Percentiles rank a stretch among this genome's conserved stretches.
Conservation (phyloP, 2,329 filamentous ascomycete species). For the Apiospora phragmitis region DNA sequence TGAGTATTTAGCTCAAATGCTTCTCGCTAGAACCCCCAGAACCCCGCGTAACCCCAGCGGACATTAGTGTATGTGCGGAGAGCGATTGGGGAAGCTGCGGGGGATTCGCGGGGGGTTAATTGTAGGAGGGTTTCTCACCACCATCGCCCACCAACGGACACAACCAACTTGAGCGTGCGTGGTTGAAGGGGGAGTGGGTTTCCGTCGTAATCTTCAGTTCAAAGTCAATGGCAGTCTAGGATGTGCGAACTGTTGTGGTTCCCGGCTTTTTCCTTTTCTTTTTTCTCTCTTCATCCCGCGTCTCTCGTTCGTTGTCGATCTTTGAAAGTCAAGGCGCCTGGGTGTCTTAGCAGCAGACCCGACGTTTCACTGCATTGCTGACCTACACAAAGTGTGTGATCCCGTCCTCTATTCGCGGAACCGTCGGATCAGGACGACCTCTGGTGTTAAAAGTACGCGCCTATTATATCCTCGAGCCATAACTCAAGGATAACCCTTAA, state of each 20-base stretch:
- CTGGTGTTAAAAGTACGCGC: not conserved
- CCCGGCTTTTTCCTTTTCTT: not conserved
- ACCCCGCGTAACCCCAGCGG: not conserved
- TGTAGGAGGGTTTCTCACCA: not conserved
- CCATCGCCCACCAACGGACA: not conserved
- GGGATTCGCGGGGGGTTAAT: not conserved
- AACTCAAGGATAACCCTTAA: not conserved
- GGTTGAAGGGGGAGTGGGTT: not conserved
- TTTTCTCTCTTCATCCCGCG: not conserved
- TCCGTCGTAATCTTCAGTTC: not conserved
- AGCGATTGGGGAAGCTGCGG: not conserved
- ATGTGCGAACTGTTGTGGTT: not conserved
- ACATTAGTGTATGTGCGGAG: conserved; percentile 1
- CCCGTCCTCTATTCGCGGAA: not conserved
- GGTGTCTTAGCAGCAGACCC: not conserved
- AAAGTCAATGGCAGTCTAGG: not conserved
- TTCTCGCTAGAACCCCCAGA: not conserved
- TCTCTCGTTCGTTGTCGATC: not conserved
- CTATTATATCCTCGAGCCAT: not conserved
- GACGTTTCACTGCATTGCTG: not conserved
- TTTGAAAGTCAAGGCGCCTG: not conserved
- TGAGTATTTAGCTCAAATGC: too few species aligned
- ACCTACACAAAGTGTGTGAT: not conserved
- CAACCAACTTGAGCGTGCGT: not conserved
- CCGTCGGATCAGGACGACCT: not conserved